Base-by-base conservation (phyloP, 2,329 filamentous ascomycete genomes). In the Botrytis fabae region DNA sequence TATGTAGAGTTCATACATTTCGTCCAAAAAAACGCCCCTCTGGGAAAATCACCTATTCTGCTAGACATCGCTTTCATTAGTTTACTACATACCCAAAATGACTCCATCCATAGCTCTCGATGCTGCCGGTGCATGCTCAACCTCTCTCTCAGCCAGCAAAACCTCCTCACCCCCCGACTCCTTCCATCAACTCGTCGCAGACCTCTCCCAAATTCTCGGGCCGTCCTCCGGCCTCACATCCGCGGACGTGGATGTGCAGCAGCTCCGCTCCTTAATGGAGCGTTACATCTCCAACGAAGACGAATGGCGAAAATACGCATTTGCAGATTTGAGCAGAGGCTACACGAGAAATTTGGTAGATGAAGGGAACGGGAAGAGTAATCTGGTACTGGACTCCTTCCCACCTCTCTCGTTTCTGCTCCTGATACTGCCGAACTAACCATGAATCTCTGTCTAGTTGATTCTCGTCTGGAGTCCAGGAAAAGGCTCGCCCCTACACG, bases 271-370 rank as follows among this genome's bases (percentile, higher is more conserved):
- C 40, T 82, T 95, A 75, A 97, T 98, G 93, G 83, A 89, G 73
- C 83, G 87, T 42, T 97, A 98, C 82, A 81, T 86, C 69, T 93
- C 92, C 64, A 84, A 89, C 57, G 85, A 91, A 72, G 82, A 84
- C 40, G 91, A 95, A 72, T 98, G 95, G 95, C 80, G 84, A 70
- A 86, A 85, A 75, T 97, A 93, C 82, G 93, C 92, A 42, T 87
- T 95, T 78, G 87, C 87, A n/a, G 92, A 97, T 79, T 78, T 83
- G 28, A 90, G 86, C 75, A 86, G 90, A 78, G 87, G 88, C 1
- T 98, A 97, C 82, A 97, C 95, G 20, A 85, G 95, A 72, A 97
- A 97, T 80, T 87, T 97, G 6, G 94, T 98, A 62, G 93, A 97
- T 79, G 92, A 94, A 80, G 93, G 94, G 4, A 97, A 97, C 78